Evolutionary conservation across 1,284 basidiomycete genomes (phyloP).

Genomic region (Ganoderma boninense): DNA sequence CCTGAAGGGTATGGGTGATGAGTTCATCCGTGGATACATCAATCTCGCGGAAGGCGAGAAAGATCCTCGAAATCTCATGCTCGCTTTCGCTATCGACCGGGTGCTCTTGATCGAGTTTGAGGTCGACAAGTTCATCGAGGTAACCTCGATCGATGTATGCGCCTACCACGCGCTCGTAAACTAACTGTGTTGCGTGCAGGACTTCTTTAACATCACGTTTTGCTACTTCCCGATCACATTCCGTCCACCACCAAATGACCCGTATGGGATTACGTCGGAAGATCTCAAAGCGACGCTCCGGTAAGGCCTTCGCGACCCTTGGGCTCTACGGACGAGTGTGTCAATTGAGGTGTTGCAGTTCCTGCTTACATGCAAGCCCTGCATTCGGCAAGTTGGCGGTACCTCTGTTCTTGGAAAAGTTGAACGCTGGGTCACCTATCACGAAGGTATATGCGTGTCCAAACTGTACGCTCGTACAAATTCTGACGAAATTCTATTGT

Average conservation of each 20-base stretch:
- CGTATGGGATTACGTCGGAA: conserved; percentile 91
- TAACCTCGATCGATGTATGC: conserved; percentile 48
- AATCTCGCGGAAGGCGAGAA: conserved; percentile 93
- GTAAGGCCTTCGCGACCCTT: conserved; percentile 45
- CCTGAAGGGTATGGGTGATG: conserved; percentile 75
- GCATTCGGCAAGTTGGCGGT: conserved; percentile 87
- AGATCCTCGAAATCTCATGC: conserved; percentile 93
- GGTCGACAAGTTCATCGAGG: conserved; percentile 78
- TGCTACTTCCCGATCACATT: conserved; percentile 99
- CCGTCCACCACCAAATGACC: conserved; percentile 93
- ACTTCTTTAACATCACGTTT: conserved; percentile 94
- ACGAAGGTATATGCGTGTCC: conserved; percentile 73
- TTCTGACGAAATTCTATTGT: conserved; percentile 10
- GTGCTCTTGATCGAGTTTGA: conserved; percentile 92
- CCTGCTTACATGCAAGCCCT: conserved; percentile 83
- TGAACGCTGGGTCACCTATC: conserved; percentile 82
- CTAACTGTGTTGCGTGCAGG: conserved; percentile 52
- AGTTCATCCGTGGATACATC: conserved; percentile 83
- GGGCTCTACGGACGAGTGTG: background rate
- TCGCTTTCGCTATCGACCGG: conserved; percentile 89
- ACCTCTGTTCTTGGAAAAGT: conserved; percentile 92
- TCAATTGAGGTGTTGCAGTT: conserved; percentile 33
- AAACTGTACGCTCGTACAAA: background rate
- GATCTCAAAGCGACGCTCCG: conserved; percentile 83
- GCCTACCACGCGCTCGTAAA: conserved; percentile 5